Evolutionary conservation across 2,329 filamentous ascomycete genomes (phyloP).

Genomic region (Penicillium crustosum): DNA sequence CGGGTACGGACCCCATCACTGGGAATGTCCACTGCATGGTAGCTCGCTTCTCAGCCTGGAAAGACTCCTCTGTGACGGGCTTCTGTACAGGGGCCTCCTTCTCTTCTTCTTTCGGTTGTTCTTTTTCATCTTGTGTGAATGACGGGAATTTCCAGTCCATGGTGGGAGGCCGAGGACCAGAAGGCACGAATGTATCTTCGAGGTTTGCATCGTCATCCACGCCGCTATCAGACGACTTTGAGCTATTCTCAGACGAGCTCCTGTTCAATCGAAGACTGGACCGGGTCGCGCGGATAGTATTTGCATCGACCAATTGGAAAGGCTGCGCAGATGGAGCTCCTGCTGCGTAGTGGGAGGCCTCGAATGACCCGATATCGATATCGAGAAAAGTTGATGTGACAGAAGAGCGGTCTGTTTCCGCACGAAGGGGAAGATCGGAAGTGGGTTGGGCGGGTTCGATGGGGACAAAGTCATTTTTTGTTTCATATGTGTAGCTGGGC

Average conservation of each 20-base stretch:
- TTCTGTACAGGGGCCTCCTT: slow-evolving; percentile 5
- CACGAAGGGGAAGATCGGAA: slow-evolving; percentile 56
- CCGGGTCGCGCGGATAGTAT: slow-evolving; percentile 58
- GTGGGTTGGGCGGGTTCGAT: slow-evolving; percentile 44
- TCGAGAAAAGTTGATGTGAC: slow-evolving; percentile 52
- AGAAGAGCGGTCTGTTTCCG: slow-evolving; percentile 48
- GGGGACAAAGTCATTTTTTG: slow-evolving; percentile 51
- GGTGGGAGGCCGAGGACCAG: slow-evolving; percentile 45
- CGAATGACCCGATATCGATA: slow-evolving; percentile 58
- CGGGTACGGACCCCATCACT: slow-evolving; percentile 33
- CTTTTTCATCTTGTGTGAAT: slow-evolving; percentile 29
- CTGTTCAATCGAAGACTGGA: slow-evolving; percentile 49
- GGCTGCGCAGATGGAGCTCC: slow-evolving; percentile 52
- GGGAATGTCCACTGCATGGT: slow-evolving; percentile 59
- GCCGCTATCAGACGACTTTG: slow-evolving; percentile 34
- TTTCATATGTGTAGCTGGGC: slow-evolving; percentile 60
- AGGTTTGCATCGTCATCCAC: slow-evolving; percentile 25
- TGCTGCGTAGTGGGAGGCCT: slow-evolving; percentile 53
- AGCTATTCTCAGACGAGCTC: slow-evolving; percentile 38
- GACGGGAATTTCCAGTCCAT: slow-evolving; percentile 50
- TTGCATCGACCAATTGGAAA: slow-evolving; percentile 52
- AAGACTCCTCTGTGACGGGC: slow-evolving; percentile 21
- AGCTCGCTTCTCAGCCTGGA: slow-evolving; percentile 37
- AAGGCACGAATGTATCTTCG: slow-evolving; percentile 34
- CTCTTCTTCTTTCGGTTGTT: slow-evolving; percentile 6